Evolutionary conservation across 352 stramenopile genomes (phyloP), one percentile per base, ranked within the genome.

Genomic region (Sclerospora graminicola): DNA sequence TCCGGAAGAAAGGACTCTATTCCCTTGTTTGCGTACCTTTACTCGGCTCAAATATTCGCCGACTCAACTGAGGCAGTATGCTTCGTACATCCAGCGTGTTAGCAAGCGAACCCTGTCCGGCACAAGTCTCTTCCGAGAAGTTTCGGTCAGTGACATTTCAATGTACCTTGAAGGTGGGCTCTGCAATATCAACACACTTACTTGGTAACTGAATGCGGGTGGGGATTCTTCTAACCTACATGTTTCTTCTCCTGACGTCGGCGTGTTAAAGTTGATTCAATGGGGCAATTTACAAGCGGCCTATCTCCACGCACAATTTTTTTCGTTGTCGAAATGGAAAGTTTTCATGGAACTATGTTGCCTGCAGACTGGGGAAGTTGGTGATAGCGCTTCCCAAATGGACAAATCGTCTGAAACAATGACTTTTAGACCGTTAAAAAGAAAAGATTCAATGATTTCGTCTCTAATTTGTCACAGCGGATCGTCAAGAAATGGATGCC

Each of bases 361-460:
- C 14, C 43, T 86, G 2, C 70, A 83, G 36, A 29, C 49, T 11
- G 57, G 52, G n/a, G 20, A 31, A 23, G 29, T 23, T 7, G n/a
- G 28, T 20, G 29, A 45, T 19, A 32, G 19, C 30, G 5, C 44
- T 26, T 5, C 28, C 27, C 30, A 31, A 34, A 47, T 45, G 20
- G 43, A 60, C 10, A 37, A 58, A 14, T 6, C 36, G 10, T 33
- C 20, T 21, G 40, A 48, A 30, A 8, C 28, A 14, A 44, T 38
- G 0, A 49, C 40, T 4, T 37, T 40, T 7, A 53, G 43, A 21
- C 37, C 18, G 4, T 45, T 61, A 4, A 87, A 82, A 38, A 55
- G 74, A 11, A 84, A 82, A 50, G 70, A 84, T 26, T 87, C 71
- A 8, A 87, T 84, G 71, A 82, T 84, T 20, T 71, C 69, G 8